Evolutionary conservation across 2,329 filamentous ascomycete species (phyloP), one percentile per base, ranked within the genome.

Genomic region (Pestalotiopsis sp.): DNA sequence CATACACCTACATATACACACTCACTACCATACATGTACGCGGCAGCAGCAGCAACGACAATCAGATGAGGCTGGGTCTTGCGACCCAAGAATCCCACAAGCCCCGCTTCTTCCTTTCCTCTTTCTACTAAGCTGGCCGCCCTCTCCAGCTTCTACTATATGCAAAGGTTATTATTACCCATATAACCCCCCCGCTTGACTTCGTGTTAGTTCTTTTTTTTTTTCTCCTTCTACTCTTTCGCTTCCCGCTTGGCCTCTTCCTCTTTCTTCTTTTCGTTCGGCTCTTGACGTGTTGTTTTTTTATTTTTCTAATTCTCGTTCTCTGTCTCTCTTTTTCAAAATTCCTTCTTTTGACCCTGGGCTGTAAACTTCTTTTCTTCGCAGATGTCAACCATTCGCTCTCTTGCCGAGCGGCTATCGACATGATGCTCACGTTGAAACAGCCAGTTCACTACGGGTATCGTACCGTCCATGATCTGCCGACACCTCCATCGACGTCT

Each of bases 391-490:
- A 69, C 69, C 73, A 74, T 74, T 73, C 76, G 76, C 66, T 76
- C 73, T 27, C 23, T 31, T 57, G 38, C 52, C 25, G 36, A 66
- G 41, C 57, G 45, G 52, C 64, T 52, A 69, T 70, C 74, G 76
- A 76, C 80, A 89, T 82, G 82, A 89, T 89, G 86, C 87, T 89
- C 84, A 89, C 87, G 81, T 81, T 85, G 78, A 88, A 84, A 81
- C 87, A 89, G 85, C 85, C 86, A 82, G 81, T 81, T 78, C 83
- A 84, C 74, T 85, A 86, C 86, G 86, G 86, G 83, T 87, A 87
- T 81, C 84, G 83, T 83, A 85, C 86, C 79, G 83, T 87, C 84
- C 85, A 89, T 89, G 87, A 89, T 80, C 82, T 89, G 76, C 87
- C 86, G 76, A 89, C 85, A 80, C 86, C 86, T 77, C 86, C 87